These are phyloP conservation scores for Nakazawaea molendinolei DNA, from an alignment of 805 yeast genomes.

Conservation along the genomic window DNA sequence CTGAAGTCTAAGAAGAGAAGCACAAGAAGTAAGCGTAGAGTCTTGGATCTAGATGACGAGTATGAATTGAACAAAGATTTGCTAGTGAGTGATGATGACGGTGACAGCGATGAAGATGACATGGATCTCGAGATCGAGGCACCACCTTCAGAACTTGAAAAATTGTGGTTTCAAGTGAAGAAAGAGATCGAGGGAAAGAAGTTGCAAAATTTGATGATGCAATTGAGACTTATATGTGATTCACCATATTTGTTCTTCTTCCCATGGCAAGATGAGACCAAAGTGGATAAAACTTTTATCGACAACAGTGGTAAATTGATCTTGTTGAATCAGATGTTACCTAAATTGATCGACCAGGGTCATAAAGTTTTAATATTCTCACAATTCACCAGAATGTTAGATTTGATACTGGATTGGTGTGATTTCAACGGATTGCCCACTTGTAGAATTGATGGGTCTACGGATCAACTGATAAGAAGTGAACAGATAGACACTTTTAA, in stretches of 20 bases:
- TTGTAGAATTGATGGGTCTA: conserved; percentile 74
- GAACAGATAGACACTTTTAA: conserved; percentile 51
- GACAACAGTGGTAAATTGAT: conserved; percentile 67
- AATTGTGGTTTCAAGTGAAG: conserved; percentile 25
- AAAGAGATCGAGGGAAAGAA: conserved; percentile 42
- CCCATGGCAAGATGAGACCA: conserved; percentile 56
- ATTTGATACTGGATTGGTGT: conserved; percentile 72
- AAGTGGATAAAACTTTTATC: conserved; percentile 32
- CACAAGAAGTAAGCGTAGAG: conserved; percentile 2
- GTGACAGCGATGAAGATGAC: conserved; percentile 7
- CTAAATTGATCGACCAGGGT: conserved; percentile 32
- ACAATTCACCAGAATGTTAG: conserved; percentile 82
- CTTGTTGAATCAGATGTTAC: conserved; percentile 56
- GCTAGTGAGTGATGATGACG: conserved; percentile 10
- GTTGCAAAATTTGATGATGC: conserved; percentile 72
- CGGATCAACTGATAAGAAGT: conserved; percentile 59
- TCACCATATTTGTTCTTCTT: conserved; percentile 80
- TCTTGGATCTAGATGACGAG: conserved; percentile 4
- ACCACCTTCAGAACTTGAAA: conserved; percentile 9
- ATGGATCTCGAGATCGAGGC: not conserved
- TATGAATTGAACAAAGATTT: conserved; percentile 13
- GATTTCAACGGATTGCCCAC: conserved; percentile 35
- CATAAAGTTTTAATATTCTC: conserved; percentile 81
- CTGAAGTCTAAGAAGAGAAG: conserved; percentile 5
- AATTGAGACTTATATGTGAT: conserved; percentile 75